Evolutionary conservation across 2,329 filamentous ascomycete genomes (phyloP), one percentile per base, ranked within the genome.

Genomic region (Diaporthe citri): DNA sequence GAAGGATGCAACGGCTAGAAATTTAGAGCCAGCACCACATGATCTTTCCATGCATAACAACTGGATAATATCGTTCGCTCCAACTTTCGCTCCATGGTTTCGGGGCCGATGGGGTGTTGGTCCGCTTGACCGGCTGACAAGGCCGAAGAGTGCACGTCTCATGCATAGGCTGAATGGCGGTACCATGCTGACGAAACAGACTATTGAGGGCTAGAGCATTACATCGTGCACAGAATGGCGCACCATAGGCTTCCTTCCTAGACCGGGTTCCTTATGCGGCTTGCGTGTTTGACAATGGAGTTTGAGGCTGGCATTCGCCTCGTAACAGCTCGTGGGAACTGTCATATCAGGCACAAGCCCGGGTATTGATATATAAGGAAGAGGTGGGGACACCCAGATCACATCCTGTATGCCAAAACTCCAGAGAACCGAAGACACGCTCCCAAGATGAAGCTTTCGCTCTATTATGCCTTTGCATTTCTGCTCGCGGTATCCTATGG

Each of bases 101-200:
- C 46, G 46, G 46, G n/a, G 39, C 46, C 8, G 31, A 39, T 52
- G 22, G 64, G 52, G 8, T 9, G n/a, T 20, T 52, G 8, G 10
- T 25, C 46, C 64, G 64, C n/a, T 48, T 52, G 7, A 12, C 64
- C 64, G 64, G 64, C 46, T 41, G 46, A 17, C 15, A 20, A 39
- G 34, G 8, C 46, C 46, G 31, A 52, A 67, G 15, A 52, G n/a
- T 36, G 46, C 31, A 20, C 31, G 6, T 2, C 17, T 39, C n/a
- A 12, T 52, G 64, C 64, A 39, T 67, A 67, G 64, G 46, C 64
- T 52, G 46, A 67, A 67, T 52, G 34, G 31, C 64, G 64, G 64
- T 67, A 67, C 64, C 64, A n/a, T 52, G 17, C 15, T 52, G 46
- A 13, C n/a, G n/a, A 17, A 28, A 15, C 12, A 39, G 64, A 52